Percentiles rank a stretch among this genome's conserved stretches.
These are phyloP conservation scores for Scedosporium dehoogii DNA, from an alignment of 2,329 filamentous ascomycete genomes.

Conservation along the genomic window DNA sequence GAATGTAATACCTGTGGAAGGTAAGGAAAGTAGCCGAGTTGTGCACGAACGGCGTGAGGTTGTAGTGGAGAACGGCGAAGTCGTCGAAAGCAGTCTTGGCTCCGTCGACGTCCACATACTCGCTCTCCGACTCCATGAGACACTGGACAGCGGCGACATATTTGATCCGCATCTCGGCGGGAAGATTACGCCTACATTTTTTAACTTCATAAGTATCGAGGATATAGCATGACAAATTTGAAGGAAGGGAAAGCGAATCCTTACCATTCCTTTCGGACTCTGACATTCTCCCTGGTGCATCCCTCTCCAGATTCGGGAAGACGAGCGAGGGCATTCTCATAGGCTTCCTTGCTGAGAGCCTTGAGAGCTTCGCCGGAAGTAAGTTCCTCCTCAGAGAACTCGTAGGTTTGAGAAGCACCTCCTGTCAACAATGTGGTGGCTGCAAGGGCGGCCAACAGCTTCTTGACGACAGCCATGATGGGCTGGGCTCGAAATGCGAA, in stretches of 20 bases:
- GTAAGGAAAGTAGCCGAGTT: slow-evolving; percentile 18
- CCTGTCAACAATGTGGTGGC: neutral
- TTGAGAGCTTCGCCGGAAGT: slow-evolving; percentile 15
- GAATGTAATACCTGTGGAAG: slow-evolving; percentile 23
- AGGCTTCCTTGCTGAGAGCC: slow-evolving; percentile 14
- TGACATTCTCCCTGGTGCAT: slow-evolving; percentile 16
- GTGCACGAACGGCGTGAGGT: slow-evolving; percentile 19
- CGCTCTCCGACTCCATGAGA: slow-evolving; percentile 15
- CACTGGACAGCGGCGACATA: slow-evolving; percentile 19
- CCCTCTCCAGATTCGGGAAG: slow-evolving; percentile 13
- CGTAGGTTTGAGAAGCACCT: neutral
- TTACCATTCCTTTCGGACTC: slow-evolving; percentile 17
- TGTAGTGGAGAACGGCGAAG: slow-evolving; percentile 20
- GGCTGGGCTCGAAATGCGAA: neutral
- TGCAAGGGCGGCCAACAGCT: slow-evolving; percentile 2
- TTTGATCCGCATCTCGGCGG: slow-evolving; percentile 15
- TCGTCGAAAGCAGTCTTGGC: slow-evolving; percentile 17
- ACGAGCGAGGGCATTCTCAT: slow-evolving; percentile 15
- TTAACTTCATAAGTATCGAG: too few relatives aligned
- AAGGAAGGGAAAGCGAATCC: neutral
- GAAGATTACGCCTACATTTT: slow-evolving; percentile 13
- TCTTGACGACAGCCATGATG: slow-evolving; percentile 3
- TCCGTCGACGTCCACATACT: slow-evolving; percentile 11
- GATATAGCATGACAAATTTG: neutral
- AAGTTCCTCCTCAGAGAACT: slow-evolving; percentile 13